Evolutionary conservation across 2,329 filamentous ascomycete species (phyloP).

Genomic region (Sclerotinia borealis): DNA sequence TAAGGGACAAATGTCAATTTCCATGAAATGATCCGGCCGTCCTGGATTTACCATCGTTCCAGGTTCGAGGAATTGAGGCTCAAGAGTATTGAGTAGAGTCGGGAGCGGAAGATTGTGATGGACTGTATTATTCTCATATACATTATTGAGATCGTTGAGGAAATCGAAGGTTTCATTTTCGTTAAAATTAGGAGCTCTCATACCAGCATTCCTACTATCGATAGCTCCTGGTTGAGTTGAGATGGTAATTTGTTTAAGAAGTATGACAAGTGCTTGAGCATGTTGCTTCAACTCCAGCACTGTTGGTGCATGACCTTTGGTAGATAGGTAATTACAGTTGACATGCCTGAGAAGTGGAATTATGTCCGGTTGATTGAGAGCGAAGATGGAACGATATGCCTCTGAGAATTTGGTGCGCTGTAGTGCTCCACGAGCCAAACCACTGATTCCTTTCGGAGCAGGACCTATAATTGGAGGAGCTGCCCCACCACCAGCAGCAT

Average conservation of each 20-base stretch:
- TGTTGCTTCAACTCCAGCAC: slow-evolving; percentile 55
- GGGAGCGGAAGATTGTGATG: slow-evolving; percentile 28
- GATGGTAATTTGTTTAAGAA: slow-evolving; percentile 45
- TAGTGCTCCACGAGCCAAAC: neutral
- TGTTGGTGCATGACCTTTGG: slow-evolving; percentile 44
- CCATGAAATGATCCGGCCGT: neutral
- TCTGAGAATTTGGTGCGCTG: slow-evolving; percentile 15
- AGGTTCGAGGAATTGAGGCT: neutral
- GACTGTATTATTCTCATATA: slow-evolving; percentile 34
- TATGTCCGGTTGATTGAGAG: slow-evolving; percentile 1
- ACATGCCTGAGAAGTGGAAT: slow-evolving; percentile 38
- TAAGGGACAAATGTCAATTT: slow-evolving; percentile 27
- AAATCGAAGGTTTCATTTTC: slow-evolving; percentile 49
- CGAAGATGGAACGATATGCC: slow-evolving; percentile 19
- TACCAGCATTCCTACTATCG: slow-evolving; percentile 17
- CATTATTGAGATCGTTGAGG: slow-evolving; percentile 44
- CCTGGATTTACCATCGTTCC: slow-evolving; percentile 8
- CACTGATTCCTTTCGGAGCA: neutral
- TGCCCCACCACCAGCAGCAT: no score
- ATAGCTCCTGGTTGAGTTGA: slow-evolving; percentile 30
- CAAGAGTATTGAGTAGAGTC: slow-evolving; percentile 23
- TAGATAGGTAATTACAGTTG: slow-evolving; percentile 54
- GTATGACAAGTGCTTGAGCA: slow-evolving; percentile 48
- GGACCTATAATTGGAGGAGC: neutral
- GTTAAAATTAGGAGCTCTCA: neutral